Conservation (phyloP, 2,329 filamentous ascomycete species). For the Fusarium chaquense region DNA sequence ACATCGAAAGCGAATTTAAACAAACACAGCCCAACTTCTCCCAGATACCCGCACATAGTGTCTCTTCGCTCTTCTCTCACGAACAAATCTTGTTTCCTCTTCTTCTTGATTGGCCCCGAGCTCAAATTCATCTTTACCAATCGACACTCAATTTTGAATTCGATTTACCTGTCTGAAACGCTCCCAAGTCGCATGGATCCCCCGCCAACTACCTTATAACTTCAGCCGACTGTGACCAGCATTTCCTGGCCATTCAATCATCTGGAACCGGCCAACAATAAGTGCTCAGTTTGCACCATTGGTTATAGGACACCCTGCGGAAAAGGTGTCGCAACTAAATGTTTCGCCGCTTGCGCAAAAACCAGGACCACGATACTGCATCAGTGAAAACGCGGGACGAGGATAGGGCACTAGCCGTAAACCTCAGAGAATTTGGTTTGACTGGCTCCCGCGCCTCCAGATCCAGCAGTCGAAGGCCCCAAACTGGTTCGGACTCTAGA, state of each 20-base stretch:
- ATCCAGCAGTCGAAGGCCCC: conserved; percentile 43
- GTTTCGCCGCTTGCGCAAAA: conserved; percentile 54
- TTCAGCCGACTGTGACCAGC: conserved; percentile 17
- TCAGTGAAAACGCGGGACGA: conserved; percentile 38
- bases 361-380: conserved; percentile 45
- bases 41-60: conserved; percentile 29
- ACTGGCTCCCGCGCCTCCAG: conserved; percentile 44
- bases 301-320: conserved; percentile 21
- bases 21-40: conserved; percentile 15
- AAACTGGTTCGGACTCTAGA: conserved; percentile 46
- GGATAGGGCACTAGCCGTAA: conserved; percentile 42
- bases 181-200: conserved; percentile 37
- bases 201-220: conserved; percentile 34
- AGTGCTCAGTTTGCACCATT: conserved; percentile 17
- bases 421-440: conserved; percentile 49
- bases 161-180: conserved; percentile 10
- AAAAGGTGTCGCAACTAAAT: conserved; percentile 50
- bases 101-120: conserved; percentile 18
- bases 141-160: conserved; percentile 18
- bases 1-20: conserved; percentile 19
- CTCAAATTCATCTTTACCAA: conserved; percentile 22
- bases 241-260: conserved; percentile 17
- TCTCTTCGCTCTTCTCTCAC: conserved; percentile 17
- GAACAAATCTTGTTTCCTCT: conserved; percentile 25
- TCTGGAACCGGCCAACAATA: not conserved